A percentile compares a stretch with the other conserved stretches of the same genome.
These are phyloP conservation scores for cucumber (Cucumis sativus) DNA, from an alignment of 306 rosid genomes.

Conservation along the genomic window DNA sequence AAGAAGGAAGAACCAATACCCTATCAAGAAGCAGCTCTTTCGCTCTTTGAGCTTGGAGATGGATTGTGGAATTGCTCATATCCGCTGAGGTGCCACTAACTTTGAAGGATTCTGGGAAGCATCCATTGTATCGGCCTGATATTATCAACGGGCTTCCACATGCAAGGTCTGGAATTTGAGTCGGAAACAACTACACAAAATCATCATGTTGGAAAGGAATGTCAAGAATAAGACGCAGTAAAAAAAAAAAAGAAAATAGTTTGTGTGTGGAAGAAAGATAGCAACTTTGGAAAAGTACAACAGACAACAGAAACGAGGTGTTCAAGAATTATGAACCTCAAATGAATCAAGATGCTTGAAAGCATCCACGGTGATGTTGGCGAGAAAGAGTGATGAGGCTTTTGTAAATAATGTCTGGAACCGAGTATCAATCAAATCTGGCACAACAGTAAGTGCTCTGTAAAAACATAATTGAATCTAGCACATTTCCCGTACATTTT, in stretches of 20 bases:
- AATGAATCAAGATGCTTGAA: slow-evolving; percentile 56
- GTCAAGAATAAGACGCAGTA: not conserved
- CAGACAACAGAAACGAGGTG: not conserved
- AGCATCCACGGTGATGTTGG: slow-evolving; percentile 42
- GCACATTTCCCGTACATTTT: not conserved
- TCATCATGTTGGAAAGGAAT: not conserved
- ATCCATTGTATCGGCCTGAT: slow-evolving; percentile 82
- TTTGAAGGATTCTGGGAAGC: slow-evolving; percentile 47
- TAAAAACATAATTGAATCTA: not conserved
- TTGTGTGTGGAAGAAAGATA: not conserved
- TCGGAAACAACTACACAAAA: slow-evolving; percentile 69
- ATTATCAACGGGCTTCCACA: slow-evolving; percentile 54
- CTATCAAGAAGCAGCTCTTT: slow-evolving; percentile 65
- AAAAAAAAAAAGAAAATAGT: slow-evolving; percentile 4
- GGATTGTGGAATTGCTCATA: slow-evolving; percentile 40
- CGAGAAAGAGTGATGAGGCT: slow-evolving; percentile 50
- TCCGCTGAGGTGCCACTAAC: slow-evolving; percentile 65
- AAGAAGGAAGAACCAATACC: slow-evolving; percentile 24
- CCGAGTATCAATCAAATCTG: slow-evolving; percentile 52
- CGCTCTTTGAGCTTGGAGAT: slow-evolving; percentile 51
- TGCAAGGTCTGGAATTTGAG: slow-evolving; percentile 63
- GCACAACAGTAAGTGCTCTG: not conserved
- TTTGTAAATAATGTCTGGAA: slow-evolving; percentile 46
- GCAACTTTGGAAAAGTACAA: not conserved
- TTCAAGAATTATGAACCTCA: slow-evolving; percentile 38